phyloP scores from a whole-genome alignment of 2,329 filamentous ascomycete species.

The Alternaria postmessia region DNA sequence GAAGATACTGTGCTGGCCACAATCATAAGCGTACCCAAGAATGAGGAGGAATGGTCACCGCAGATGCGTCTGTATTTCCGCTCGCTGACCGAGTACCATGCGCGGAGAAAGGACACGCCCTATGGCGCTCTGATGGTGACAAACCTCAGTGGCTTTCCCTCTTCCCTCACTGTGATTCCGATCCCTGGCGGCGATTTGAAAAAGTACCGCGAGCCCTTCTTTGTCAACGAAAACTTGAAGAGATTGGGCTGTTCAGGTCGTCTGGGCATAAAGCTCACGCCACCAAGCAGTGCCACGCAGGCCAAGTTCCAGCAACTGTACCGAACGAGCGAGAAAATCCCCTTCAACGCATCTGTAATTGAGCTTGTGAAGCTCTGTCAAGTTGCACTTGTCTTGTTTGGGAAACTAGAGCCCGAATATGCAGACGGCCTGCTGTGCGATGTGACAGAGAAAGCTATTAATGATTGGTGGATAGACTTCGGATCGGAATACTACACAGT shows the following conservation, averaged over 20 bases:
- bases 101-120: slow-evolving; percentile 80
- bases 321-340: slow-evolving; percentile 82
- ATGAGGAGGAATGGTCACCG: slow-evolving; percentile 81
- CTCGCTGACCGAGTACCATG: slow-evolving; percentile 84
- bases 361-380: slow-evolving; percentile 94
- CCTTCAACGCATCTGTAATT: slow-evolving; percentile 78
- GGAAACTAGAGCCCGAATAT: slow-evolving; percentile 85
- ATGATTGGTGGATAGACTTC: slow-evolving; percentile 96
- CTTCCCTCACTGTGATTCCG: slow-evolving; percentile 87
- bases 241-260: slow-evolving; percentile 90
- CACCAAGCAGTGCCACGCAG: slow-evolving; percentile 80
- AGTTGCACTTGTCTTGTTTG: slow-evolving; percentile 85
- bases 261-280: slow-evolving; percentile 80
- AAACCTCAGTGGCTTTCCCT: slow-evolving; percentile 90
- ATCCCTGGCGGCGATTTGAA: slow-evolving; percentile 86
- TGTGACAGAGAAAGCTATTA: slow-evolving; percentile 86
- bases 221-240: slow-evolving; percentile 95
- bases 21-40: slow-evolving; percentile 80
- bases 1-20: slow-evolving; percentile 80
- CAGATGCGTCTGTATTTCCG: slow-evolving; percentile 84
- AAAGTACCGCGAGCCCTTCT: slow-evolving; percentile 81
- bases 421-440: slow-evolving; percentile 93
- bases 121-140: slow-evolving; percentile 92
- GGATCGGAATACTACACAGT: slow-evolving; percentile 91
- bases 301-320: slow-evolving; percentile 94